phyloP scores from a whole-genome alignment of 2,329 filamentous ascomycete species.

The Bimuria novae-zelandiae region DNA sequence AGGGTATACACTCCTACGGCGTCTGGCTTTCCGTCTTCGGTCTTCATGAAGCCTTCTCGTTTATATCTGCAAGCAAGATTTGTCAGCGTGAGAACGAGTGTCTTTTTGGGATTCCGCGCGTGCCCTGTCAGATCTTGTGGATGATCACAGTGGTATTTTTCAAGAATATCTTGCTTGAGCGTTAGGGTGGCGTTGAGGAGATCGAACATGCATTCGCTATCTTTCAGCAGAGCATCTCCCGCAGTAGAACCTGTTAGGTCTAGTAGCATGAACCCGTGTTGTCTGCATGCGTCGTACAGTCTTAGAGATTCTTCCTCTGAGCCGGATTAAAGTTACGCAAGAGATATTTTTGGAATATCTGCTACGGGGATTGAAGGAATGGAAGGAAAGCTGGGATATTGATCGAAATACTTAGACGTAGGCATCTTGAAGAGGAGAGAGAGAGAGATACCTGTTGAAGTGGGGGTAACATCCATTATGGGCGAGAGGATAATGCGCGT shows the following conservation, averaged over 20 bases:
- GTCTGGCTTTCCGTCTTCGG: background rate
- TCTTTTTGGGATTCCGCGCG: background rate
- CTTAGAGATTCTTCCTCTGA: background rate
- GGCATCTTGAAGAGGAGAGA: too few relatives aligned
- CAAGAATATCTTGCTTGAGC: background rate
- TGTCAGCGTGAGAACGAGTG: background rate
- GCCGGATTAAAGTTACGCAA: background rate
- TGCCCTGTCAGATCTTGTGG: background rate
- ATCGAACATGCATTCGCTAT: background rate
- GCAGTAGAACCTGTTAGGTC: background rate
- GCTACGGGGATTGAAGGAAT: background rate
- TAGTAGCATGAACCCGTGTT: background rate
- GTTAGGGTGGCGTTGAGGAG: background rate
- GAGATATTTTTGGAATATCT: too few relatives aligned
- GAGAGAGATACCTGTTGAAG: too few relatives aligned
- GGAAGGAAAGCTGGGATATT: background rate
- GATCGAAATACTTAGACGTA: background rate
- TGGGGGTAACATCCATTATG: too few relatives aligned
- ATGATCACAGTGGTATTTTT: background rate
- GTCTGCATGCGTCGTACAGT: background rate
- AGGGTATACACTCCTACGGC: background rate
- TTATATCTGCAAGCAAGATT: background rate
- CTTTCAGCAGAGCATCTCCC: background rate
- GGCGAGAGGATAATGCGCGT: too few relatives aligned
- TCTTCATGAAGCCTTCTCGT: background rate